A percentile compares a stretch with the other conserved stretches of the same genome.
phyloP scores from a whole-genome alignment of 805 yeast species.

The Zygosaccharomyces lentus region DNA sequence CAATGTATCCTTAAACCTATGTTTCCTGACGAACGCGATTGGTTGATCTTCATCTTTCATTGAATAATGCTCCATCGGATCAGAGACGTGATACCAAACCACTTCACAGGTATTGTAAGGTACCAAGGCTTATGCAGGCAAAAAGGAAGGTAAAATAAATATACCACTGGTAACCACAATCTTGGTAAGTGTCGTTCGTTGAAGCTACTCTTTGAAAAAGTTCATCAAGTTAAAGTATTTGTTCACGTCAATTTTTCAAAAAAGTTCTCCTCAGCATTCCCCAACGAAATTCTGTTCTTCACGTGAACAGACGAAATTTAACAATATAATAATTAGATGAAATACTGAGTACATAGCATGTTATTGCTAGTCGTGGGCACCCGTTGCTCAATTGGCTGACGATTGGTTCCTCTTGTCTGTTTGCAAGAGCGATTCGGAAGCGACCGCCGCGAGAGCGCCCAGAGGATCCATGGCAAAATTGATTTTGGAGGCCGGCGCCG shows the following conservation, averaged over 20 bases:
- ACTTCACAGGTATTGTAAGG: not conserved
- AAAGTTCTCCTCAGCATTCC: not conserved
- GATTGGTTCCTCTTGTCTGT: not conserved
- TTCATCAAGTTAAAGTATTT: not conserved
- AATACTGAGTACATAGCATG: constrained; percentile 1
- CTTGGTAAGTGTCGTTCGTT: not conserved
- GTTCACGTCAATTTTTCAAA: constrained; percentile 5
- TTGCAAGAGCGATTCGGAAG: constrained; percentile 28
- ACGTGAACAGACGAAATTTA: not conserved
- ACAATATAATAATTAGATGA: not conserved
- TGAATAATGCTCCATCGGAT: constrained; percentile 5
- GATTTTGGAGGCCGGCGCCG: constrained; percentile 8
- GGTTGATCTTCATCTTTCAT: constrained; percentile 15
- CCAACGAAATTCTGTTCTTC: not conserved
- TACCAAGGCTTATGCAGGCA: not conserved
- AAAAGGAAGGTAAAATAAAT: not conserved
- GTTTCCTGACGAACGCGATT: constrained; percentile 23
- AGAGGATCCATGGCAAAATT: constrained; percentile 35
- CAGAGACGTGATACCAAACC: constrained; percentile 3
- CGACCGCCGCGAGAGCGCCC: constrained; percentile 38
- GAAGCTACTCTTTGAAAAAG: not conserved
- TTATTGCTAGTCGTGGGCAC: not conserved
- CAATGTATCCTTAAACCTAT: constrained; percentile 32
- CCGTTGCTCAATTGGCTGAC: not conserved
- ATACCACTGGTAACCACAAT: not conserved